Base-by-base conservation (phyloP, 2,329 filamentous ascomycete species). In the Fusarium annulatum region DNA sequence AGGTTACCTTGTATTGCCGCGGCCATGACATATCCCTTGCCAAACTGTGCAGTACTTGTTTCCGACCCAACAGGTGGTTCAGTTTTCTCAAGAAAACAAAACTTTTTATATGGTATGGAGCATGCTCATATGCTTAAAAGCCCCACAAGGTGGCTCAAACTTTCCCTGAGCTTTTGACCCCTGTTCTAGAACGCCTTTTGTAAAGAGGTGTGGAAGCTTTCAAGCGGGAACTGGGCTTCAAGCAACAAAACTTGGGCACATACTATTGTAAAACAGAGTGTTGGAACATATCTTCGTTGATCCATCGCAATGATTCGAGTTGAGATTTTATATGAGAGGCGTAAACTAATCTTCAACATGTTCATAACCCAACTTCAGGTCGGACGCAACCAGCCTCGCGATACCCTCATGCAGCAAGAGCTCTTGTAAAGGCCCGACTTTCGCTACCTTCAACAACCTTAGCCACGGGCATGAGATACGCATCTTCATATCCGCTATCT, bases 361-460 rank as follows among this genome's bases (percentile, higher is more conserved):
- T 39, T 12, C 14, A 28, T 26, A 30, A 28, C 9, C n/a, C 26
- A 11, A 3, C 23, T 38, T 15, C 12, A 26, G 15, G 42, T 23
- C 15, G 42, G 43, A 43, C 33, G 19, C 49, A 36, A 21, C 33
- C 33, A 52, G 30, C 49, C 33, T 52, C n/a, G n/a, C 28, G 21
- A 41, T 39, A 42, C 21, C 23, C 36, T 52, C 33, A 73, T 56
- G 58, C 81, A 51, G 76, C 77, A 58, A 90, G 80, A 14, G 85
- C 87, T 66, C 76, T 83, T 75, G 86, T 69, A 76, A 91, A 92
- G 1, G 85, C 84, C 48, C 80, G 78, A 64, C 86, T 88, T 80
- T 91, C 89, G 61, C 82, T 84, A 0, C 89, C 89, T 66, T 91
- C 85, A 0, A 82, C 81, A 21, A 91, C 88, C 78, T 90, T 90